Base-by-base conservation (phyloP, 2,329 filamentous ascomycete genomes). In the Aspergillus terreus region DNA sequence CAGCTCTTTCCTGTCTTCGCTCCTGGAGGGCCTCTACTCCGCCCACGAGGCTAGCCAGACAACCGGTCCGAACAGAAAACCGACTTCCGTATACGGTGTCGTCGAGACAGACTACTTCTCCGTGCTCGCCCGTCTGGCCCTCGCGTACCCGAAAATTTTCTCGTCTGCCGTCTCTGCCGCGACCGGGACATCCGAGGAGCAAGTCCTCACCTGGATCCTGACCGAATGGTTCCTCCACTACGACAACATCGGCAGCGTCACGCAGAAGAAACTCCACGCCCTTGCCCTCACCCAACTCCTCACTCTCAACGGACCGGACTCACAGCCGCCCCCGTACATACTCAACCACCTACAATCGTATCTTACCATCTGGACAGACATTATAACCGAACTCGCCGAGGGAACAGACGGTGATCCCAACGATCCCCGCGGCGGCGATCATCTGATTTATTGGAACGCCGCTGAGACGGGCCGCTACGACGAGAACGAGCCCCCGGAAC, bases 81-180 rank as follows among this genome's bases (percentile, higher is more conserved):
- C 82, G 17, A 81, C 85, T 38, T 82, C 83, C 27, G 81, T 96
- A 32, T 86, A 87, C 60, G 83, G 85, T 11, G 80, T 91, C 10
- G 85, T 88, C 1, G 85, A 96, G 64, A 88, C 88, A 0, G 89
- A 96, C 65, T 96, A 95, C 68, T 87, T 95, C 64, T 82, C 84
- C 4, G 84, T 97, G 2, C 78, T 99, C 2, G 86, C 90, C 2
- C 86, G 92, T 1, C 80, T 97, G 14, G 82, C 86, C 0, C 74
- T 95, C 2, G 84, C 85, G 1, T 87, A 87, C 35, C 89, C 92
- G 1, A 71, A 72, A 2, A 75, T 88, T 2, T 87, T 96, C 58
- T 74, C 85, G 11, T 74, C 77, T 43, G 79, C 78, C 1, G 63
- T 82, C 46, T 63, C 65, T 7, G 66, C 71, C 10, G 66, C 73